Base-by-base conservation (phyloP, 257 asterid genomes). In the Verbascum thapsus region DNA sequence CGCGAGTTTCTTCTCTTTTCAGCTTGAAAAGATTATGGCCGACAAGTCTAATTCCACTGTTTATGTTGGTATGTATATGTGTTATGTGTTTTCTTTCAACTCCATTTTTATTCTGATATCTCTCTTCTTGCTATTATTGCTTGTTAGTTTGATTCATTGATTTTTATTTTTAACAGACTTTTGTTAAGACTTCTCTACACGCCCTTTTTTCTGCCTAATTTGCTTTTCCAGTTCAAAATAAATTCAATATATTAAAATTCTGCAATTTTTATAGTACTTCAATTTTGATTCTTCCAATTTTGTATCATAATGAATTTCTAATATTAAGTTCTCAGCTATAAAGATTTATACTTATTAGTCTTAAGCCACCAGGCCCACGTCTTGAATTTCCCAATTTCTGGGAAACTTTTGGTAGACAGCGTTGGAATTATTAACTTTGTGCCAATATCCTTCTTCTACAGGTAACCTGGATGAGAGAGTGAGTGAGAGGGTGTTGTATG, bases 391-490 rank as follows among this genome's bases (percentile, higher is more conserved):
- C 39, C 16, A 17, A 9, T 9, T 11, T 39, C 48, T 41, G 53
- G 15, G 32, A 26, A 26, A 1, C 10, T 16, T 34, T 18, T 38
- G 13, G 11, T 13, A 39, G 53, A 38, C 40, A 8, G 10, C 10
- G 35, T 30, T 63, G 32, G 10, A 42, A 61, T 30, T 38, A 52
- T 39, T 22, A 47, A 67, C 53, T 19, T 70, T 32, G 34, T 15
- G 11, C 20, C 15, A 10, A 41, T 17, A 30, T 45, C 20, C 60
- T 60, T 68, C 37, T 48, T 47, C 62, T 42, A 6, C 80, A 94
- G 97, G 99, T 5, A 90, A 81, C 79, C 75, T 94, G 68, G 99
- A 94, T 23, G 97, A 90, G 68, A 87, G 78, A 65, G 96, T 94
- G 47, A 76, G 70, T 22, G 96, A 94, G 6, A 84, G 95, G 79